Conservation (phyloP, 768 basidiomycete species). For the Termitomyces sp. region DNA sequence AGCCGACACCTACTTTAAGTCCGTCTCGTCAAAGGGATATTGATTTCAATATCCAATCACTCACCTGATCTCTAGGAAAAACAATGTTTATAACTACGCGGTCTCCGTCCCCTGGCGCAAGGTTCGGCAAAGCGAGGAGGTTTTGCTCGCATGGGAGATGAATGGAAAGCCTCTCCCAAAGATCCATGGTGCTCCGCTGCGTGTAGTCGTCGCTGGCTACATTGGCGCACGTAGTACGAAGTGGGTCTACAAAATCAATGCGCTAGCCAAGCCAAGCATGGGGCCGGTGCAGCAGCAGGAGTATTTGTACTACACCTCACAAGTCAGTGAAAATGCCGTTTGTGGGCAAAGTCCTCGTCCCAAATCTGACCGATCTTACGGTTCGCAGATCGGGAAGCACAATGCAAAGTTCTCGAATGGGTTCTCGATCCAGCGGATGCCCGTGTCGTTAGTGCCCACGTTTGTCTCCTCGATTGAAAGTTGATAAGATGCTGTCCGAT, state of each 20-base stretch:
- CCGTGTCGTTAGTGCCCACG: constrained; percentile 43
- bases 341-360: not conserved
- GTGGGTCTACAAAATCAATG: constrained; percentile 52
- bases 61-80: constrained; percentile 21
- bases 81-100: constrained; percentile 34
- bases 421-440: constrained; percentile 57
- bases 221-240: constrained; percentile 54
- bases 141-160: constrained; percentile 54
- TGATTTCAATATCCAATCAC: not conserved
- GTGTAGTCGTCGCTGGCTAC: constrained; percentile 48
- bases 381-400: constrained; percentile 45
- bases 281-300: constrained; percentile 53
- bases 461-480: not conserved
- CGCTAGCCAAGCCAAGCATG: constrained; percentile 42
- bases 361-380: not conserved
- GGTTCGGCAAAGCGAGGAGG: constrained; percentile 43
- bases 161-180: constrained; percentile 45
- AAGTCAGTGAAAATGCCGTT: constrained; percentile 24
- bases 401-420: constrained; percentile 50
- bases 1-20: constrained; percentile 58
- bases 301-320: constrained; percentile 48
- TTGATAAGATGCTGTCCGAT: not conserved
- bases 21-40: constrained; percentile 1
- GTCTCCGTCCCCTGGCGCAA: constrained; percentile 50
- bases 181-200: constrained; percentile 48